These are phyloP conservation scores for Xylariaceae sp. DNA, from an alignment of 2,329 filamentous ascomycete species.

Conservation along the genomic window DNA sequence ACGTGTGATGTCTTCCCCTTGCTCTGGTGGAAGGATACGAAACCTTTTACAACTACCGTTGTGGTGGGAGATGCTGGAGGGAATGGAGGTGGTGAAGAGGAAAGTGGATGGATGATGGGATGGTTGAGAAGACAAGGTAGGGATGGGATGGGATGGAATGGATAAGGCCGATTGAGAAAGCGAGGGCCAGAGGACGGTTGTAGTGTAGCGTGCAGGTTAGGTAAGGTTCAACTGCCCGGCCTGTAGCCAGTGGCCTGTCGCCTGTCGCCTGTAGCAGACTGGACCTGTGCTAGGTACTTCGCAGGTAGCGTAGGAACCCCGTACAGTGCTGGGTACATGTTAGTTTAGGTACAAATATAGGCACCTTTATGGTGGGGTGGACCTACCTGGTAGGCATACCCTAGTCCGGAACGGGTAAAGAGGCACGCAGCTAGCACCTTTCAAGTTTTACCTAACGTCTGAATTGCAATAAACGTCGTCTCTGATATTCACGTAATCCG, in stretches of 20 bases:
- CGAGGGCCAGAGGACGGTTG: conserved; percentile 13
- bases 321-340: background rate
- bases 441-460: too few species aligned
- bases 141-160: conserved; percentile 22
- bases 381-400: background rate
- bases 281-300: conserved; percentile 1
- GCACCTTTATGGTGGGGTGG: background rate
- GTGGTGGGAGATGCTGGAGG: conserved; percentile 23
- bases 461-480: too few species aligned
- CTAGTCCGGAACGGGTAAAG: background rate
- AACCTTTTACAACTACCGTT: conserved; percentile 26
- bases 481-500: too few species aligned
- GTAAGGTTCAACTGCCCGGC: background rate
- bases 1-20: conserved; percentile 24
- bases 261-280: background rate
- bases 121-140: conserved; percentile 11
- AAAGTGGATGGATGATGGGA: conserved; percentile 23
- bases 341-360: background rate
- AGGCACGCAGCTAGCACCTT: background rate
- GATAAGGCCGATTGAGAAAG: conserved; percentile 22
- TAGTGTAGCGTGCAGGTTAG: background rate
- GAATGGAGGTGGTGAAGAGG: conserved; percentile 26
- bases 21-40: conserved; percentile 20
- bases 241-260: background rate
- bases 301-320: background rate